Evolutionary conservation across 148 eudicot genomes (phyloP).

Genomic region (Rheum nobile): DNA sequence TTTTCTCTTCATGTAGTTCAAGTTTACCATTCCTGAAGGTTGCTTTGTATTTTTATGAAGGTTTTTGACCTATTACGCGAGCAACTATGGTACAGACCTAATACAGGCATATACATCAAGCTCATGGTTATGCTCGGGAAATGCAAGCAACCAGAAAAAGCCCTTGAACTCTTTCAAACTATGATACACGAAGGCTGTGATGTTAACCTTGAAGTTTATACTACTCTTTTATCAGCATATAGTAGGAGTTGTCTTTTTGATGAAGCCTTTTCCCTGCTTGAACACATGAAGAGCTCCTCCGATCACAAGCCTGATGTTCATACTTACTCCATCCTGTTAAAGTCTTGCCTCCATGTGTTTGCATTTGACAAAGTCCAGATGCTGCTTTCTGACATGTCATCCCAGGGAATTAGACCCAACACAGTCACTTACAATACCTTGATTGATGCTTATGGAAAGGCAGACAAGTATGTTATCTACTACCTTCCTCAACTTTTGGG

Average conservation of each 20-base stretch:
- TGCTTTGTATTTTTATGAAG: slow-evolving; percentile 23
- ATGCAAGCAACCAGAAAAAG: slow-evolving; percentile 83
- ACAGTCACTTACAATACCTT: slow-evolving; percentile 82
- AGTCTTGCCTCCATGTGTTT: slow-evolving; percentile 61
- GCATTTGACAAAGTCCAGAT: slow-evolving; percentile 50
- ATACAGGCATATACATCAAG: slow-evolving; percentile 63
- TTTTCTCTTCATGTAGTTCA: neutral
- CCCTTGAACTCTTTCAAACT: slow-evolving; percentile 47
- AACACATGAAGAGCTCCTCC: slow-evolving; percentile 55
- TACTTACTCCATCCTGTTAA: slow-evolving; percentile 76
- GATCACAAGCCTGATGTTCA: slow-evolving; percentile 68
- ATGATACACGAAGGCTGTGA: slow-evolving; percentile 83
- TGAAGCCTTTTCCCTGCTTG: slow-evolving; percentile 65
- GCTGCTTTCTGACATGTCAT: slow-evolving; percentile 68
- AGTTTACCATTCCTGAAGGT: neutral
- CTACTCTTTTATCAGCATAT: slow-evolving; percentile 86
- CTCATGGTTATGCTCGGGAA: slow-evolving; percentile 92
- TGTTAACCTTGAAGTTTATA: slow-evolving; percentile 58
- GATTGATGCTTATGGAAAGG: slow-evolving; percentile 79
- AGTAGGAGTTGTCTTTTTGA: slow-evolving; percentile 69
- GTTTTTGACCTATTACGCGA: slow-evolving; percentile 77
- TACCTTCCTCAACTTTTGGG: neutral
- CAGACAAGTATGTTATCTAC: slow-evolving; percentile 44
- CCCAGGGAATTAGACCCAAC: slow-evolving; percentile 68
- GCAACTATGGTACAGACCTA: slow-evolving; percentile 88